Evolutionary conservation across 352 stramenopile species (phyloP).

Genomic region (Peronospora farinosa): DNA sequence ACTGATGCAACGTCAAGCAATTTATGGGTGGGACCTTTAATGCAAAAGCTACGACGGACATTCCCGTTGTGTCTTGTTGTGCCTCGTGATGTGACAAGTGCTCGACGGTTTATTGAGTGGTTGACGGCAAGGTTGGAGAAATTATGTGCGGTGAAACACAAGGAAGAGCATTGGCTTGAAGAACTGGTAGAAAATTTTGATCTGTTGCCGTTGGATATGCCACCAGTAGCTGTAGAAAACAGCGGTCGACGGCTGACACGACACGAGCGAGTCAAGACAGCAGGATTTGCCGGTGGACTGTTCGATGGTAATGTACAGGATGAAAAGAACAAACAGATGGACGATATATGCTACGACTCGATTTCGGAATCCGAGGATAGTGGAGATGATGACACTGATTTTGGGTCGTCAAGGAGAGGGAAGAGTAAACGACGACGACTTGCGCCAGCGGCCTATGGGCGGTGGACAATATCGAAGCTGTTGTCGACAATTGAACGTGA

Average conservation of each 20-base stretch:
- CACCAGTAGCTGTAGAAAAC: conserved; percentile 10
- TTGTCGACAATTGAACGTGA: conserved; percentile 31
- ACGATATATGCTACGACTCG: conserved; percentile 9
- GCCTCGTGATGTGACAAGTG: conserved; percentile 46
- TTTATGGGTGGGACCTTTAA: conserved; percentile 66
- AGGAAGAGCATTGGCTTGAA: conserved; percentile 54
- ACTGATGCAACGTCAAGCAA: conserved; percentile 69
- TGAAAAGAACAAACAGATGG: conserved; percentile 1
- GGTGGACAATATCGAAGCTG: conserved; percentile 48
- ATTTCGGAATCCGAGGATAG: conserved; percentile 13
- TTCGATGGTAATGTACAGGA: conserved; percentile 1
- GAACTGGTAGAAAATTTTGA: conserved; percentile 45
- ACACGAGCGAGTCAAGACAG: conserved; percentile 8
- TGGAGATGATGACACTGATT: conserved; percentile 7
- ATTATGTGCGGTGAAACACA: conserved; percentile 25
- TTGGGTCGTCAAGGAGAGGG: neutral
- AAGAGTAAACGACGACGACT: conserved; percentile 14
- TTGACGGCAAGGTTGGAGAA: conserved; percentile 46
- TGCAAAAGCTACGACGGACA: conserved; percentile 55
- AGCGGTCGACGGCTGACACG: conserved; percentile 17
- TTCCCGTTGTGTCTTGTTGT: conserved; percentile 62
- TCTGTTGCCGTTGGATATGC: conserved; percentile 23
- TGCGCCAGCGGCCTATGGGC: conserved; percentile 22
- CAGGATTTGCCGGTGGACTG: neutral
- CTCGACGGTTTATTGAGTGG: conserved; percentile 62